A percentile compares a stretch with the other conserved stretches of the same genome.
These are phyloP conservation scores for Termitomyces sp. DNA, from an alignment of 768 basidiomycete genomes.

Conservation along the genomic window DNA sequence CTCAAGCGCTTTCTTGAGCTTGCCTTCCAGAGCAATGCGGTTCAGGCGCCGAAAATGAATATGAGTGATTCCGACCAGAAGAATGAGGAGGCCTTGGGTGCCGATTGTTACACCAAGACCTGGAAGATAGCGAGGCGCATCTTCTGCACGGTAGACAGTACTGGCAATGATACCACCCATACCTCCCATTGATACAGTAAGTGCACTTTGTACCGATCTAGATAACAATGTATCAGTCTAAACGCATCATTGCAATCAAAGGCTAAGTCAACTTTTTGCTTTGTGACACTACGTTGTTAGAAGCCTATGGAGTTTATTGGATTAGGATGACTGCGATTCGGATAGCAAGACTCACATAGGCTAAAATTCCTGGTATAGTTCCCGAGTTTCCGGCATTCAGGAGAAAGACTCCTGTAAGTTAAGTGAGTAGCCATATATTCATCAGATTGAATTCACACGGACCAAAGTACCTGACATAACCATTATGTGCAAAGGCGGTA, in stretches of 20 bases:
- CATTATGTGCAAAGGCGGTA: slow-evolving; percentile 4
- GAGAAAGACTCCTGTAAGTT: slow-evolving; percentile 34
- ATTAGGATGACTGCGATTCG: background rate
- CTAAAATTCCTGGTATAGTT: slow-evolving; percentile 38
- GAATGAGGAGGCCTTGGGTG: slow-evolving; percentile 32
- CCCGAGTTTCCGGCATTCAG: slow-evolving; percentile 38
- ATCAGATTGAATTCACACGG: slow-evolving; percentile 27
- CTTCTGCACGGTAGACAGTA: slow-evolving; percentile 35
- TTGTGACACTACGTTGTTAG: slow-evolving; percentile 45
- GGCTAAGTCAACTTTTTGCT: slow-evolving; percentile 30
- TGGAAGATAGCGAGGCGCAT: slow-evolving; percentile 39
- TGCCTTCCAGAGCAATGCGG: slow-evolving; percentile 28
- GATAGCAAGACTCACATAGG: slow-evolving; percentile 26
- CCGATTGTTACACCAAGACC: slow-evolving; percentile 37
- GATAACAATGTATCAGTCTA: background rate
- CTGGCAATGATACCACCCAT: slow-evolving; percentile 40
- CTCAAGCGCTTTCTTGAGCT: slow-evolving; percentile 26
- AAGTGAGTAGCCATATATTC: background rate
- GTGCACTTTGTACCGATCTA: slow-evolving; percentile 31
- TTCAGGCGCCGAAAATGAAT: slow-evolving; percentile 33
- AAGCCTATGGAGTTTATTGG: slow-evolving; percentile 19
- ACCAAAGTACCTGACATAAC: slow-evolving; percentile 15
- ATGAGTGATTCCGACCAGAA: slow-evolving; percentile 27
- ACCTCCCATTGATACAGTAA: slow-evolving; percentile 36
- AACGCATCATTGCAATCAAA: background rate